These are phyloP conservation scores for Quercus variabilis DNA, from an alignment of 306 rosid genomes.

Conservation along the genomic window DNA sequence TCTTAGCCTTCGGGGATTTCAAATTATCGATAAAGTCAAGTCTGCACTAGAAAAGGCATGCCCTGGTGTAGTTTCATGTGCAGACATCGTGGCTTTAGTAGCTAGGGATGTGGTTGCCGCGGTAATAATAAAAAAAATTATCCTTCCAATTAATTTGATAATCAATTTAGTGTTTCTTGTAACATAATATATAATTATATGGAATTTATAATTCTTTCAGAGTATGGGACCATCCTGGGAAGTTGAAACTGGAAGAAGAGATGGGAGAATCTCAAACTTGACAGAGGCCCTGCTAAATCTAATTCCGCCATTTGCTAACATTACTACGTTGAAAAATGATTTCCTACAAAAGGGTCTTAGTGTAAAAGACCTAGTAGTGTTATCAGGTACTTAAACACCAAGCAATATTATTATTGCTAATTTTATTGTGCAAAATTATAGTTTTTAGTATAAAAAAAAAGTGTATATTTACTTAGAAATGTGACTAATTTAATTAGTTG, in stretches of 20 bases:
- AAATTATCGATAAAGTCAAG: background rate
- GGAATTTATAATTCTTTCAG: background rate
- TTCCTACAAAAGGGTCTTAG: background rate
- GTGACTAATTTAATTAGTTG: background rate
- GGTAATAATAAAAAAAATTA: slow-evolving; percentile 22
- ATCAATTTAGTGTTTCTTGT: background rate
- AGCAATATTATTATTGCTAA: too few relatives aligned
- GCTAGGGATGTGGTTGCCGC: slow-evolving; percentile 28
- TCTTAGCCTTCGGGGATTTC: background rate
- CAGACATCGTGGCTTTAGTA: slow-evolving; percentile 37
- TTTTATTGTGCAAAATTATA: too few relatives aligned
- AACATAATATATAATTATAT: background rate
- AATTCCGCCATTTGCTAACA: background rate
- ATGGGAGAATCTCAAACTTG: background rate
- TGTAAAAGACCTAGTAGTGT: background rate
- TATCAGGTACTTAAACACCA: background rate
- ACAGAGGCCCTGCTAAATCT: background rate
- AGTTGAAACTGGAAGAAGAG: background rate
- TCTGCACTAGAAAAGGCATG: slow-evolving; percentile 11
- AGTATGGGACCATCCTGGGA: background rate
- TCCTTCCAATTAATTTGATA: background rate
- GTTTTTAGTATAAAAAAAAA: too few relatives aligned
- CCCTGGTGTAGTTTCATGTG: slow-evolving; percentile 48
- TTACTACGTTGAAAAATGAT: background rate
- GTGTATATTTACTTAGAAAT: background rate